Percentiles rank a stretch among this genome's conserved stretches.
Conservation (phyloP, 371 early-diverging fungal species). For the Conidiobolus incongruus region DNA sequence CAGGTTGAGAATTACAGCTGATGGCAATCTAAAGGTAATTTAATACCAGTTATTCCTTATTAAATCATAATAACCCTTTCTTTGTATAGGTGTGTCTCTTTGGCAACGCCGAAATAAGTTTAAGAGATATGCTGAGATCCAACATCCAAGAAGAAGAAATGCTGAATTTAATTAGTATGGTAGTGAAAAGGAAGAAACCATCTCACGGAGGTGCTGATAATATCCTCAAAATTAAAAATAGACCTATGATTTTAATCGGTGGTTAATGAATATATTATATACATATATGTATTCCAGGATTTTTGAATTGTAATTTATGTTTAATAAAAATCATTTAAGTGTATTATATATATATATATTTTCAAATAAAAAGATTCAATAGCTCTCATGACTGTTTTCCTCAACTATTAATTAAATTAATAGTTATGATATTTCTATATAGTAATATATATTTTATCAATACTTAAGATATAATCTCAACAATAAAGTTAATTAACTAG, state of each 20-base stretch:
- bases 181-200: constrained; percentile 68
- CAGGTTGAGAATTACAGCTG: constrained; percentile 76
- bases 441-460: no score
- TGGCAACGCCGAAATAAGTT: constrained; percentile 67
- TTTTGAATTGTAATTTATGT: no score
- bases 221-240: constrained; percentile 57
- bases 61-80: not conserved
- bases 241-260: constrained; percentile 89
- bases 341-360: no score
- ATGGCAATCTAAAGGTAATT: constrained; percentile 70
- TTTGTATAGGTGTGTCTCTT: constrained; percentile 48
- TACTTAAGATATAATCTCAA: no score
- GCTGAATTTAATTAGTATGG: constrained; percentile 34
- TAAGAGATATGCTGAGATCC: constrained; percentile 53
- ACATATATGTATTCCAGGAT: no score
- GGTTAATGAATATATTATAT: no score
- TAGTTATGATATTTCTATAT: no score
- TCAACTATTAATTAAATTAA: no score
- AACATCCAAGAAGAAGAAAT: constrained; percentile 41
- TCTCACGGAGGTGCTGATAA: constrained; percentile 82
- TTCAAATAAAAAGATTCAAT: no score
- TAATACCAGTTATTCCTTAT: not conserved
- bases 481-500: no score
- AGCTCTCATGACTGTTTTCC: no score
- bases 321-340: no score